These are phyloP conservation scores for Moricandia arvensis DNA, from an alignment of 345 rosid species.

Conservation along the genomic window DNA sequence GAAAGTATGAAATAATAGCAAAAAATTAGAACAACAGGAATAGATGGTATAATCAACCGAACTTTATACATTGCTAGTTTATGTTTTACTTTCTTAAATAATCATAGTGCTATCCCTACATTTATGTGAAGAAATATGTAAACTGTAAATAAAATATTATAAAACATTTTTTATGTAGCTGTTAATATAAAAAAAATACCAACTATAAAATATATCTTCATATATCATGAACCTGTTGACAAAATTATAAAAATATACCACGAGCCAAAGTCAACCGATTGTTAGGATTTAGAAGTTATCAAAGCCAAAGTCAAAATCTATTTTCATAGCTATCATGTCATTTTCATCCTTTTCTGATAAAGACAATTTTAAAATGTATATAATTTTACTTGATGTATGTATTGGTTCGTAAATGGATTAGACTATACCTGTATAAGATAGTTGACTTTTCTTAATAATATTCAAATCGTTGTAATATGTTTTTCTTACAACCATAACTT, in stretches of 20 bases:
- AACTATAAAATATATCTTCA: constrained; percentile 4
- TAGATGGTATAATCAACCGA: no score
- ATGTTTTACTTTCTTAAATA: no score
- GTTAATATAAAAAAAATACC: neutral
- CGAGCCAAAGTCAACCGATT: constrained; percentile 23
- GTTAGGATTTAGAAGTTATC: constrained; percentile 11
- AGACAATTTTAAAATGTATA: constrained; percentile 5
- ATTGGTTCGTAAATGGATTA: constrained; percentile 2
- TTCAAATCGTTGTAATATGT: neutral
- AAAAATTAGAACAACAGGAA: no score
- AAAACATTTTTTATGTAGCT: neutral
- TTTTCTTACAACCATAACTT: constrained; percentile 5
- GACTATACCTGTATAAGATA: neutral
- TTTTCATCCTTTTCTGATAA: constrained; percentile 11
- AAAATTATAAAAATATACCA: neutral
- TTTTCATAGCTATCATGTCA: constrained; percentile 16
- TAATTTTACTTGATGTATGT: neutral
- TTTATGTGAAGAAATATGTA: no score
- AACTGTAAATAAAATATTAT: no score
- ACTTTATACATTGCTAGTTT: no score
- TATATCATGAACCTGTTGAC: constrained; percentile 18
- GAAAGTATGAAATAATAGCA: no score
- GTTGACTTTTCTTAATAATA: neutral
- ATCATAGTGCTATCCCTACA: neutral
- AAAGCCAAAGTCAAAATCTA: constrained; percentile 30